Evolutionary conservation across 2,329 filamentous ascomycete species (phyloP), one percentile per base, ranked within the genome.

Genomic region (Macrophomina tecta): DNA sequence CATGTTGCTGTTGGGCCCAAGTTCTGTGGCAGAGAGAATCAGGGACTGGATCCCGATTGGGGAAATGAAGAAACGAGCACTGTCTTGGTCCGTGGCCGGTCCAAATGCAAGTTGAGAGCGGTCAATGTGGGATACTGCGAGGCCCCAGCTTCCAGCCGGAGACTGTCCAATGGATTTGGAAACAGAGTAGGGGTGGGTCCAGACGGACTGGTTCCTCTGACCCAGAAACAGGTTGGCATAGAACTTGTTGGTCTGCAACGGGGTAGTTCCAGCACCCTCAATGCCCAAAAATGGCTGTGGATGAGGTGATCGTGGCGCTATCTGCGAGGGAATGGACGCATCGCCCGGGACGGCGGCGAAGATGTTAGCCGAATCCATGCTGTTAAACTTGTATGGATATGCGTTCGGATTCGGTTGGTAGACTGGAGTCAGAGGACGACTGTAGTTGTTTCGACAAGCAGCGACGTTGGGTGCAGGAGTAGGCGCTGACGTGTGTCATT

Each of bases 11-110:
- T 80, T 83, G 2, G 79, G 74, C 1, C 84, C 86, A 8, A 99
- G 84, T 73, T 97, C 93, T 9, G 82, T 81, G 4, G 94, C 94
- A 0, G 93, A 96, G 14, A 98, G 80, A 46, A 93, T 86, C 45
- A 98, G 78, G 3, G 92, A 92, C 73, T 96, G 90, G 18, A 97
- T 90, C 0, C 92, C 92, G 63, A 95, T 82, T 0, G 95, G 94
- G 71, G 92, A 94, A 73, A 92, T 86, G 73, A 91, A 98, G 76
- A 90, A 97, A 34, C 85, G 80, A 68, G 84, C 83, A 5, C 84
- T 70, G 18, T 69, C 71, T 8, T 67, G 65, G 32, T 42, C n/a
- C 80, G 81, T 5, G 12, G 91, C 92, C 71, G 86, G 90, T 14
- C 70, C 76, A 65, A 73, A 78, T 0, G 90, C 89, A 64, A 90